Percentiles rank a stretch among this genome's conserved stretches.
Evolutionary conservation across 2,329 filamentous ascomycete genomes (phyloP).

Genomic region (Neoascochyta sp.): DNA sequence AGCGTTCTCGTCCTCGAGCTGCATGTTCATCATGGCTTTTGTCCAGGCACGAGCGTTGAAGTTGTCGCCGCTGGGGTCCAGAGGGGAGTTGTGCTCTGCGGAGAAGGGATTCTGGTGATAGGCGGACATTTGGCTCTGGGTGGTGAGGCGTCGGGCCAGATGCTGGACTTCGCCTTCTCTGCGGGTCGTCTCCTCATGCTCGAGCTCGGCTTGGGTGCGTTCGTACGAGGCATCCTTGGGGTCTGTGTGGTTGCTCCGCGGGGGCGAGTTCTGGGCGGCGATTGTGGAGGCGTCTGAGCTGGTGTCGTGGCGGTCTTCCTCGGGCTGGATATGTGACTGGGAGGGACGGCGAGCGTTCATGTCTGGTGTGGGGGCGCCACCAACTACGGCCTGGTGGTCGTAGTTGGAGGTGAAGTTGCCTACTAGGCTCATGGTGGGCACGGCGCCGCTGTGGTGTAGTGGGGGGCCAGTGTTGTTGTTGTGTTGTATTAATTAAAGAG

Average conservation of each 20-base stretch:
- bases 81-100: slow-evolving; percentile 40
- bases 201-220: slow-evolving; percentile 18
- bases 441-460: slow-evolving; percentile 6
- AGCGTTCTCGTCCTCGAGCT: slow-evolving; percentile 41
- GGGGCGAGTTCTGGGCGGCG: slow-evolving; percentile 23
- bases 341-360: slow-evolving; percentile 24
- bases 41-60: slow-evolving; percentile 50
- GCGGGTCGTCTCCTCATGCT: slow-evolving; percentile 18
- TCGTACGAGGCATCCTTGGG: slow-evolving; percentile 20
- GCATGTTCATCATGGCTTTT: slow-evolving; percentile 49
- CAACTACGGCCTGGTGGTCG: slow-evolving; percentile 38
- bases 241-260: slow-evolving; percentile 15
- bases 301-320: slow-evolving; percentile 11
- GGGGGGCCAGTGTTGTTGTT: background rate
- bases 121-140: slow-evolving; percentile 39
- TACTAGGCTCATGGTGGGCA: slow-evolving; percentile 40
- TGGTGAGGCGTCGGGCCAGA: slow-evolving; percentile 43
- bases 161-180: slow-evolving; percentile 39
- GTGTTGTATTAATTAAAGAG: too few species aligned
- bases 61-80: slow-evolving; percentile 47
- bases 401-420: slow-evolving; percentile 45
- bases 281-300: slow-evolving; percentile 36
- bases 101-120: slow-evolving; percentile 36
- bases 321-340: slow-evolving; percentile 11
- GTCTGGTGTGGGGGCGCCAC: slow-evolving; percentile 34